Evolutionary conservation across 225 moss, liverwort and hornwort species (phyloP).

Genomic region (Straminergon stramineum): DNA sequence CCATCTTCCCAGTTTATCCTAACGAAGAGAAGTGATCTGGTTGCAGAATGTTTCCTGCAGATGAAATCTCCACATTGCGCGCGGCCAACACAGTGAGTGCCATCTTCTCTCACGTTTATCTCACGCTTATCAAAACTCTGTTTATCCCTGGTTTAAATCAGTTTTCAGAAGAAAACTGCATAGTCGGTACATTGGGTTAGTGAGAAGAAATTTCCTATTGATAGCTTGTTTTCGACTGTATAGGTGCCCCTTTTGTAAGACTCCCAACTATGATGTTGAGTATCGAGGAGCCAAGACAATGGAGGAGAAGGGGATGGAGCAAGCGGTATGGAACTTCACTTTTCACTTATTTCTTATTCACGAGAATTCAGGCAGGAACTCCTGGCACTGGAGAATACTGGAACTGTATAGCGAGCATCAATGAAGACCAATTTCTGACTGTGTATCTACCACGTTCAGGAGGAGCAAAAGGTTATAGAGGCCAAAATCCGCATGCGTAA

Average conservation of each 20-base stretch:
- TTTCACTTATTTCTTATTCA: not conserved
- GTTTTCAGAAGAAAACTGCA: not conserved
- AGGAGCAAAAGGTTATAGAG: constrained; percentile 66
- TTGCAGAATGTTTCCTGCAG: constrained; percentile 61
- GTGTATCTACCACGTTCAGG: constrained; percentile 10
- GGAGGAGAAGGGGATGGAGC: constrained; percentile 70
- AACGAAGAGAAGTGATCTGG: not conserved
- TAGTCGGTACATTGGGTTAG: not conserved
- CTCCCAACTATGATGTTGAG: constrained; percentile 60
- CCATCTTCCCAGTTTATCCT: not conserved
- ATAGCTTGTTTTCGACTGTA: not conserved
- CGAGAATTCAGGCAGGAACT: not conserved
- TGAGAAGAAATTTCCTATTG: not conserved
- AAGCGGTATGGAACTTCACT: constrained; percentile 32
- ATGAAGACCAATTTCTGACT: not conserved
- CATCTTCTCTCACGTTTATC: not conserved
- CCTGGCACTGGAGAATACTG: not conserved
- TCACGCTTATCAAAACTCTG: not conserved
- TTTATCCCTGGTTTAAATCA: not conserved
- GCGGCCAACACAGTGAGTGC: constrained; percentile 56
- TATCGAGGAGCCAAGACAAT: constrained; percentile 57
- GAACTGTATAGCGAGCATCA: not conserved
- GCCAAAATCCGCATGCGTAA: constrained; percentile 67
- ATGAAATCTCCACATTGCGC: constrained; percentile 59
- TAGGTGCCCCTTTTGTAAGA: constrained; percentile 64